These are phyloP conservation scores for Plicaturopsis crispa DNA, from an alignment of 768 basidiomycete species.

Conservation along the genomic window DNA sequence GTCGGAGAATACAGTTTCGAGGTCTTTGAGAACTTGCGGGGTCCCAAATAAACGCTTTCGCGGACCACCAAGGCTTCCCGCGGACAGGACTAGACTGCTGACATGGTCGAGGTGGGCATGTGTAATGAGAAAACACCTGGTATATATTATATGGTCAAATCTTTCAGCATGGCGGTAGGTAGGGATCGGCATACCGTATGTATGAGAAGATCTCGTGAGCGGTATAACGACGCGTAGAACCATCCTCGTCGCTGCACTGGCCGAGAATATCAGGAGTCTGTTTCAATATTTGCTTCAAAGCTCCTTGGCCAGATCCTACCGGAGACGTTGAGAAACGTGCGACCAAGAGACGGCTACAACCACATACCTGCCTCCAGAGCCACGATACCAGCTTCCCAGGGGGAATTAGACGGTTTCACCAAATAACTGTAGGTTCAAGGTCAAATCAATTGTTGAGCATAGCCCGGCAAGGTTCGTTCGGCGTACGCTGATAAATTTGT, in stretches of 20 bases:
- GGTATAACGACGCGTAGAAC: slow-evolving; percentile 19
- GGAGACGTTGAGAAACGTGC: slow-evolving; percentile 1
- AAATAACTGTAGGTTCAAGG: slow-evolving; percentile 57
- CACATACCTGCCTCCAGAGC: slow-evolving; percentile 81
- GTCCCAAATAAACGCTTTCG: slow-evolving; percentile 60
- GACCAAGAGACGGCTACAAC: neutral
- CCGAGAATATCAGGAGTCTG: slow-evolving; percentile 50
- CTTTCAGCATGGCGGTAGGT: neutral
- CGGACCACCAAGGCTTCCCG: slow-evolving; percentile 62
- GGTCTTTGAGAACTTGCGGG: slow-evolving; percentile 52
- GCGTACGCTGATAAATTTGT: neutral
- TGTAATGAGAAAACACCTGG: slow-evolving; percentile 76
- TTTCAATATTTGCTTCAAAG: slow-evolving; percentile 54
- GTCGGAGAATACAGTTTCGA: slow-evolving; percentile 69
- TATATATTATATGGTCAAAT: neutral
- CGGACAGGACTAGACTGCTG: slow-evolving; percentile 72
- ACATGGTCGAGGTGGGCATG: slow-evolving; percentile 93
- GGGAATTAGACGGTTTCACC: slow-evolving; percentile 56
- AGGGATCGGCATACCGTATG: slow-evolving; percentile 27
- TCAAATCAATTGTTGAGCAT: slow-evolving; percentile 1
- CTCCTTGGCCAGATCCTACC: slow-evolving; percentile 81
- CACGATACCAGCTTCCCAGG: slow-evolving; percentile 78
- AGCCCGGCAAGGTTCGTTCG: no score
- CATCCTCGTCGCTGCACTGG: slow-evolving; percentile 15
- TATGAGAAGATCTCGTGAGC: slow-evolving; percentile 49